Evolutionary conservation across 1,284 basidiomycete species (phyloP).

Genomic region (Boletellus deceptivus): DNA sequence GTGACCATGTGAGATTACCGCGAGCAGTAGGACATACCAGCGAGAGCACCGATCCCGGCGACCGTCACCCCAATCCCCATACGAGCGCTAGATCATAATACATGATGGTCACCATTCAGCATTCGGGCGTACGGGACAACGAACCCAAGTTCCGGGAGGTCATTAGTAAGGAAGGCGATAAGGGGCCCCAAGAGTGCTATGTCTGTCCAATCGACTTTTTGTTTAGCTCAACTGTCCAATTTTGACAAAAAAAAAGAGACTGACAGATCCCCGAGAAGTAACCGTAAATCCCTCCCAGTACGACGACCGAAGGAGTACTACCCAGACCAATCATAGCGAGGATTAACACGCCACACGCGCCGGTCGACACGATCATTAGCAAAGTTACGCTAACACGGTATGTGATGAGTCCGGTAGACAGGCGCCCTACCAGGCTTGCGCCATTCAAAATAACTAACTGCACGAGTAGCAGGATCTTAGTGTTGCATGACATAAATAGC

Average conservation of each 20-base stretch:
- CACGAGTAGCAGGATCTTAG: not conserved
- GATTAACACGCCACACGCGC: conserved; percentile 30
- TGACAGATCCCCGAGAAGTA: conserved; percentile 40
- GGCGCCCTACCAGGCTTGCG: conserved; percentile 23
- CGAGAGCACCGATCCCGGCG: conserved; percentile 15
- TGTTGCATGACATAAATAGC: not conserved
- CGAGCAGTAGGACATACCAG: not conserved
- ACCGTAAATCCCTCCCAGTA: conserved; percentile 32
- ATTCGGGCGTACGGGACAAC: not conserved
- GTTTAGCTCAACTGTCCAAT: too few relatives aligned
- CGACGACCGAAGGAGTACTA: conserved; percentile 17
- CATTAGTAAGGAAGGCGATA: conserved; percentile 30
- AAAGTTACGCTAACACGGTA: conserved; percentile 17
- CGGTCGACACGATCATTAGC: conserved; percentile 19
- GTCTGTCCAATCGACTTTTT: conserved; percentile 17
- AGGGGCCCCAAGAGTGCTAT: conserved; percentile 34
- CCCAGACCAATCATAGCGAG: conserved; percentile 28
- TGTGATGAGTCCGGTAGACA: conserved; percentile 28
- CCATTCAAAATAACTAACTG: conserved; percentile 31
- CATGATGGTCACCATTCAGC: not conserved
- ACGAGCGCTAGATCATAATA: conserved; percentile 18
- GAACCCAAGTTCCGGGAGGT: conserved; percentile 33
- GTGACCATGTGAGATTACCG: not conserved
- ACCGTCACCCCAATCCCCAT: conserved; percentile 21
- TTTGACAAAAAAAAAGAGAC: conserved; percentile 11